These are phyloP conservation scores for Zizania palustris DNA, from an alignment of 202 grass and related monocot species.

Conservation along the genomic window DNA sequence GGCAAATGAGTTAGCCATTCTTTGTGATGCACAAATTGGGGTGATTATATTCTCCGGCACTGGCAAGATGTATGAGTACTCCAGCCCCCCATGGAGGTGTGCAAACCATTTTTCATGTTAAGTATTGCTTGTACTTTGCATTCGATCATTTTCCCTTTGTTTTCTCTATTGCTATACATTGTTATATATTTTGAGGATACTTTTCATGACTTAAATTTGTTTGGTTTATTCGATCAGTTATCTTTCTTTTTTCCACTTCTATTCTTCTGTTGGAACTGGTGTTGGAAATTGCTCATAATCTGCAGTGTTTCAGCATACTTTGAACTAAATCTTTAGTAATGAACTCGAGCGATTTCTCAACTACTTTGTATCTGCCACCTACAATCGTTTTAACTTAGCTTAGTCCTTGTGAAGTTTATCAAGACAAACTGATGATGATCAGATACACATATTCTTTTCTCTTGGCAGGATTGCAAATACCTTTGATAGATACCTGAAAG, in stretches of 20 bases:
- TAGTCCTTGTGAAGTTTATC: background rate
- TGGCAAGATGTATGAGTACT: constrained; percentile 89
- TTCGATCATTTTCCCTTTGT: background rate
- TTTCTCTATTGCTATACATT: too few relatives aligned
- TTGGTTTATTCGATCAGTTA: background rate
- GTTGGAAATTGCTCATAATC: background rate
- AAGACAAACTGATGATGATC: constrained; percentile 9
- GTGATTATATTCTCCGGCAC: constrained; percentile 76
- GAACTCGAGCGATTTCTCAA: background rate
- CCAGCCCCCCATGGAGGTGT: constrained; percentile 73
- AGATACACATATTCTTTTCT: background rate
- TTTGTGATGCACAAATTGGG: constrained; percentile 81
- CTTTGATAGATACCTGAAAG: constrained; percentile 67
- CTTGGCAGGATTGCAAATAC: constrained; percentile 48
- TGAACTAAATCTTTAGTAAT: constrained; percentile 2
- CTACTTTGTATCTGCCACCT: constrained; percentile 1
- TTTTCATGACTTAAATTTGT: background rate
- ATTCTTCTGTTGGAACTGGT: background rate
- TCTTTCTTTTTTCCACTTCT: background rate
- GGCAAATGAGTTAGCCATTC: constrained; percentile 77
- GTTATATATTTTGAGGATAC: background rate
- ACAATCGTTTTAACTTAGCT: background rate
- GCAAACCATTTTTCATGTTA: constrained; percentile 20
- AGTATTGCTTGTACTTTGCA: constrained; percentile 1
- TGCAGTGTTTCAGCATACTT: constrained; percentile 13